Percentiles rank a stretch among this genome's conserved stretches.
phyloP scores from a whole-genome alignment of 2,329 filamentous ascomycete species.

The Plectosphaerella plurivora region DNA sequence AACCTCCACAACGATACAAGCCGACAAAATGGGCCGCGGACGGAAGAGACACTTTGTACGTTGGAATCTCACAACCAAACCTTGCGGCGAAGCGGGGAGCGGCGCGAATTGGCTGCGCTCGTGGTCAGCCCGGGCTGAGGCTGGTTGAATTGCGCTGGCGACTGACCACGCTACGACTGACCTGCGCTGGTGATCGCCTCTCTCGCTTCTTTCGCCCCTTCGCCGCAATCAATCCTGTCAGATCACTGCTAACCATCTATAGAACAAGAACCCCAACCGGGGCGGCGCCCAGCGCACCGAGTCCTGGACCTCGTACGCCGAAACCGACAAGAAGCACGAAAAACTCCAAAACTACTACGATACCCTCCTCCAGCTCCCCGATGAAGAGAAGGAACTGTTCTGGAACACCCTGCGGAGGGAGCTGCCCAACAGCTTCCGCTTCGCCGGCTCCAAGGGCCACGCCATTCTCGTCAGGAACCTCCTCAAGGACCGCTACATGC shows the following conservation, averaged over 20 bases:
- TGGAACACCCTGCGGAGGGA: slow-evolving; percentile 81
- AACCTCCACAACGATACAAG: too few species aligned
- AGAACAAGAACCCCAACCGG: neutral
- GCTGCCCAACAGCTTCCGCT: slow-evolving; percentile 94
- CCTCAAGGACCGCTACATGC: slow-evolving; percentile 83
- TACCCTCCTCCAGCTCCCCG: slow-evolving; percentile 66
- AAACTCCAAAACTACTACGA: slow-evolving; percentile 87
- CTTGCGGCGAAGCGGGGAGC: too few species aligned
- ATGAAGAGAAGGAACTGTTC: slow-evolving; percentile 74
- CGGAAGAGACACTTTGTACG: slow-evolving; percentile 3
- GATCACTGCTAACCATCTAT: neutral
- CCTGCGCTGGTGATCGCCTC: neutral
- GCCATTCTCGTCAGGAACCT: slow-evolving; percentile 89
- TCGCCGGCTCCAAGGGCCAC: slow-evolving; percentile 93
- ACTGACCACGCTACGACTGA: too few species aligned
- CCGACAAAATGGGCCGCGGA: slow-evolving; percentile 1
- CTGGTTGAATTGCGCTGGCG: too few species aligned
- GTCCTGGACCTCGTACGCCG: slow-evolving; percentile 36
- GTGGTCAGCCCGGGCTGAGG: too few species aligned
- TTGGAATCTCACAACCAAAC: neutral
- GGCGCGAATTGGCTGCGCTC: too few species aligned
- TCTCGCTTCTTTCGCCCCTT: too few species aligned
- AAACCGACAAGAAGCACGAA: slow-evolving; percentile 74
- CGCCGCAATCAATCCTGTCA: neutral
- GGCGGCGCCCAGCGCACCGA: slow-evolving; percentile 8